Evolutionary conservation across 257 asterid species (phyloP).

Genomic region (Forsythia suspensa): DNA sequence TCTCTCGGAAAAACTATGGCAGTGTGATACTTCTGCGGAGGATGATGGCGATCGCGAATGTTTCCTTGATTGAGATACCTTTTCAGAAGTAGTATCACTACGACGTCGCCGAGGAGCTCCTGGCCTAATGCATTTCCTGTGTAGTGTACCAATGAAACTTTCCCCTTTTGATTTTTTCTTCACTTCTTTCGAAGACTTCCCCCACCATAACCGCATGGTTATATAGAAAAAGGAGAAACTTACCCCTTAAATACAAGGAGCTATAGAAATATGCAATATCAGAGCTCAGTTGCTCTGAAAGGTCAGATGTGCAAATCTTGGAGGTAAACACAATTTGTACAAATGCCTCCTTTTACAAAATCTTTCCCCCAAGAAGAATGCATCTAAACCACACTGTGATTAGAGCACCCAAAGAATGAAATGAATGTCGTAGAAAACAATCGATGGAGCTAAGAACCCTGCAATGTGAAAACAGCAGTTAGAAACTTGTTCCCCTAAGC

Average conservation of each 20-base stretch:
- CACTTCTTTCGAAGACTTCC: conserved; percentile 46
- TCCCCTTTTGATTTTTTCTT: conserved; percentile 37
- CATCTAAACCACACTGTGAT: conserved; percentile 1
- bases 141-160: conserved; percentile 36
- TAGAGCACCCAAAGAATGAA: not conserved
- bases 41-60: conserved; percentile 38
- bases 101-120: conserved; percentile 35
- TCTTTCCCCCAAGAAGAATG: not conserved
- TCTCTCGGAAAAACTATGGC: conserved; percentile 38
- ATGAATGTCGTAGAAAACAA: not conserved
- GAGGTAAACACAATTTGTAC: not conserved
- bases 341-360: not conserved
- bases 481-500: conserved; percentile 6
- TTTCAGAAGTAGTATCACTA: conserved; percentile 30
- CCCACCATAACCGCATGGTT: conserved; percentile 56
- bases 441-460: conserved; percentile 15
- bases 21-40: conserved; percentile 31
- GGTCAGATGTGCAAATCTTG: conserved; percentile 6
- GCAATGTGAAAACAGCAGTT: conserved; percentile 10
- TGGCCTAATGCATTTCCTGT: conserved; percentile 38
- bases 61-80: conserved; percentile 34
- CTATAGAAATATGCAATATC: conserved; percentile 13
- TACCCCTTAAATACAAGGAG: conserved; percentile 16
- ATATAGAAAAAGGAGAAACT: conserved; percentile 10
- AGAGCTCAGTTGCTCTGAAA: conserved; percentile 10